Base-by-base conservation (phyloP, 495 filamentous ascomycete species). In the Wilcoxina mikolae region DNA sequence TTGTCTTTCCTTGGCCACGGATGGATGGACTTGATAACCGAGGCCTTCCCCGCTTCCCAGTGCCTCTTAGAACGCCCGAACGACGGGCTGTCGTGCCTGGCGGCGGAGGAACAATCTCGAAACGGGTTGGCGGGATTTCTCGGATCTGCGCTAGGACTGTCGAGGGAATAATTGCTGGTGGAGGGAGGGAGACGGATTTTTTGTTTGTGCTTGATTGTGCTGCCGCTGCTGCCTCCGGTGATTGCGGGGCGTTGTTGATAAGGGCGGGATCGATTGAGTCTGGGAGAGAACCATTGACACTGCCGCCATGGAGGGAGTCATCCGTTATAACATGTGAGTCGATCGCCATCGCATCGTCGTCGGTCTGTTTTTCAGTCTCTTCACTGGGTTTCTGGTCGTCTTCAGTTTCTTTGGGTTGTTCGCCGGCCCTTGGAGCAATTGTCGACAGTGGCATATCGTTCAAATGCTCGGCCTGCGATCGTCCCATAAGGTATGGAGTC, bases 401-500 rank as follows among this genome's bases (percentile, higher is more conserved):
- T 29, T 9, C 25, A 9, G 49, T 15, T 22, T 39, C 28, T 23
- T 52, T 18, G 31, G 46, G 24, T 11, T 52, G 49, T 39, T 52
- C 49, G 7, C 84, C 84, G 31, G 86, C 86, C 51, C 90, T 78
- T 9, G 82, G 87, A 2, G 89, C 91, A 46, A 98, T 84, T 0
- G 89, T 85, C 56, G 85, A 88, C 26, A 96, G 38, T 22, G 62
- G 62, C 18, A 56, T 56, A 25, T 64, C 62, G 28, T 60, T 64
- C 62, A n/a, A 83, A 78, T 44, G 82, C 81, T 42, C 80, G 81
- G 39, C 87, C 77, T 64, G 95, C 85, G 65, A 90, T 50, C 84
- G 77, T 22, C 90, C 89, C 87, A 95, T 95, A 51, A 98, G 78
- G 68, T 91, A 98, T 11, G 93, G 91, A n/a, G 86, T 95, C 91